Conservation (phyloP, 768 basidiomycete genomes). For the Fistulinella prunicolor region DNA sequence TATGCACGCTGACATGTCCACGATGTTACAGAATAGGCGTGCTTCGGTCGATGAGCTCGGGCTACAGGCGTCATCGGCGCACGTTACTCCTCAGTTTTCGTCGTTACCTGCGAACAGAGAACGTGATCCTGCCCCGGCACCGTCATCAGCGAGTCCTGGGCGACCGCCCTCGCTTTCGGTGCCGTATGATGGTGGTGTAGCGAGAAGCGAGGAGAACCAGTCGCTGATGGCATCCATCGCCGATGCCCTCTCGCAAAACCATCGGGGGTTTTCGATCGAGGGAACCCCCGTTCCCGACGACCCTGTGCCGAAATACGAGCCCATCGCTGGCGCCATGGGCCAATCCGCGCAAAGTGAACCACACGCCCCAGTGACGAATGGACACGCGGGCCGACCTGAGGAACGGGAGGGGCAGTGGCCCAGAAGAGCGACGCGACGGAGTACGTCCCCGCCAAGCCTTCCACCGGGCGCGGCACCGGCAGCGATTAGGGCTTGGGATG, state of each 20-base stretch:
- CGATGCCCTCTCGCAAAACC: slow-evolving; percentile 32
- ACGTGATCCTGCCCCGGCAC: slow-evolving; percentile 26
- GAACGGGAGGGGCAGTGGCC: slow-evolving; percentile 13
- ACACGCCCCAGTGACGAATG: slow-evolving; percentile 17
- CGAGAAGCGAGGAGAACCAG: slow-evolving; percentile 22
- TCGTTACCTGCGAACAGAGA: slow-evolving; percentile 56
- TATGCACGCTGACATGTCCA: slow-evolving; percentile 10
- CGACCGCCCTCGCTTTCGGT: slow-evolving; percentile 7
- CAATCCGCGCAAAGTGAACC: slow-evolving; percentile 14
- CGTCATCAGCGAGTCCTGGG: slow-evolving; percentile 10
- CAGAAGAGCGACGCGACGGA: slow-evolving; percentile 28
- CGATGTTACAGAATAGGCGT: slow-evolving; percentile 15
- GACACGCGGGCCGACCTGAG: slow-evolving; percentile 8
- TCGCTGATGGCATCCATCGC: slow-evolving; percentile 40
- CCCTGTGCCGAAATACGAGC: slow-evolving; percentile 38
- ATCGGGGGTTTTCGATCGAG: slow-evolving; percentile 25
- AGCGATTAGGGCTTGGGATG: slow-evolving; percentile 36
- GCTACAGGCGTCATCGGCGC: slow-evolving; percentile 4
- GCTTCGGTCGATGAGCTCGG: slow-evolving; percentile 30
- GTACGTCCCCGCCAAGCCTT: slow-evolving; percentile 38
- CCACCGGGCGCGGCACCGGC: slow-evolving; percentile 44
- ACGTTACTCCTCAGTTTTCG: slow-evolving; percentile 44
- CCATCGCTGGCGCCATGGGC: slow-evolving; percentile 7
- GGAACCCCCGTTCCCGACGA: slow-evolving; percentile 30
- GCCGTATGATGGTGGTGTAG: slow-evolving; percentile 6